phyloP scores from a whole-genome alignment of 2,329 filamentous ascomycete species.

The Daldinia sp. region DNA sequence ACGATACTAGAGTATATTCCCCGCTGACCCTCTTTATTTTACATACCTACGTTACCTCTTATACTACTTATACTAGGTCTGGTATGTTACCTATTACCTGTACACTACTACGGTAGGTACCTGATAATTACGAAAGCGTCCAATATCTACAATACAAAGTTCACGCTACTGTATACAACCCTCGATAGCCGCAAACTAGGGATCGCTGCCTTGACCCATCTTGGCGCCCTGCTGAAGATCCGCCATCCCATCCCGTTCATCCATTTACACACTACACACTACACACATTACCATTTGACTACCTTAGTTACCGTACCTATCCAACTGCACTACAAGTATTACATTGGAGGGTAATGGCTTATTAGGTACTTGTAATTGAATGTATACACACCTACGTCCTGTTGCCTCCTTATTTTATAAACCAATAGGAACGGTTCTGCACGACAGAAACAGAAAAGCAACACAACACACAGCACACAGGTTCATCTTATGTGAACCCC shows the following conservation, averaged over 20 bases:
- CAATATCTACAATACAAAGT: not conserved
- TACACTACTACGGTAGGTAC: too few relatives aligned
- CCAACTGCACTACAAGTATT: not conserved
- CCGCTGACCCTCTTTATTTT: slow-evolving; percentile 12
- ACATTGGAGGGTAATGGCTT: not conserved
- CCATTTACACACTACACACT: slow-evolving; percentile 4
- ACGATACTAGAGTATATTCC: slow-evolving; percentile 4
- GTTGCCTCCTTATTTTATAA: slow-evolving; percentile 22
- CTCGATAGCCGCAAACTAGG: slow-evolving; percentile 32
- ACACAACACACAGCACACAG: slow-evolving; percentile 6
- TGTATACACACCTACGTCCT: slow-evolving; percentile 9
- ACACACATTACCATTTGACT: not conserved
- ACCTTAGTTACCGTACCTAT: not conserved
- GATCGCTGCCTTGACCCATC: slow-evolving; percentile 30
- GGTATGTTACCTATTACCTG: too few relatives aligned
- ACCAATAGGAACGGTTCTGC: slow-evolving; percentile 33
- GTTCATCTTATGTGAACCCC: slow-evolving; percentile 26
- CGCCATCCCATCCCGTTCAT: slow-evolving; percentile 23
- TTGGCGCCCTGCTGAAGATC: slow-evolving; percentile 40
- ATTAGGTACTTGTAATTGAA: not conserved
- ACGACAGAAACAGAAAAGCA: slow-evolving; percentile 34
- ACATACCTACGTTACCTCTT: not conserved
- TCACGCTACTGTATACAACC: slow-evolving; percentile 19
- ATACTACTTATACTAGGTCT: too few relatives aligned
- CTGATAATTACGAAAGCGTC: too few relatives aligned